Conservation (phyloP, 83 land plant genomes). For the Thuja plicata region DNA sequence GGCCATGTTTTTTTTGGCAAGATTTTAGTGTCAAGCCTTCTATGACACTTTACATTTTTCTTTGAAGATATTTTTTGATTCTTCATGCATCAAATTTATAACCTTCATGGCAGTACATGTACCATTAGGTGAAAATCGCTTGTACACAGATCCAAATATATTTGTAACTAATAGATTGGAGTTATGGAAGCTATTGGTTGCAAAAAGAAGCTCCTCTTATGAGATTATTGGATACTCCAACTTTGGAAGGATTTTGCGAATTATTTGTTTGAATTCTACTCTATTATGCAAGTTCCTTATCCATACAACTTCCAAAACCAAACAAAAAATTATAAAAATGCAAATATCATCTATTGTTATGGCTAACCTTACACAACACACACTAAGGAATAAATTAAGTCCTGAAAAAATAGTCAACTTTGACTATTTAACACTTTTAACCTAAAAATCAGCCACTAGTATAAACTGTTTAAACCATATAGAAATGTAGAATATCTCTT, state of each 20-base stretch:
- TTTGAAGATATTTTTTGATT: conserved; percentile 12
- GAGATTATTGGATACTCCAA: not conserved
- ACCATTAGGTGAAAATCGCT: conserved; percentile 11
- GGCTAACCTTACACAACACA: no score
- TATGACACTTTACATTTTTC: conserved; percentile 20
- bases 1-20: conserved; percentile 17
- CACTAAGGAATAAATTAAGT: no score
- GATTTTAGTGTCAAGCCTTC: conserved; percentile 18
- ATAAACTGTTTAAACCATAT: no score
- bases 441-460: no score
- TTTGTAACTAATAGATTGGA: conserved; percentile 25
- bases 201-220: conserved; percentile 18
- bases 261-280: not conserved
- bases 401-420: no score
- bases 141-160: conserved; percentile 24
- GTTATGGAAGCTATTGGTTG: conserved; percentile 15
- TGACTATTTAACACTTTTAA: no score
- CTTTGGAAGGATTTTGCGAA: not conserved
- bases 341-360: no score
- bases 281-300: not conserved
- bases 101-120: conserved; percentile 19
- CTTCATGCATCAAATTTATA: conserved; percentile 1
- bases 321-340: no score
- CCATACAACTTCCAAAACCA: not conserved
- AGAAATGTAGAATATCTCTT: no score